Evolutionary conservation across 139 green algal species (phyloP).

Genomic region (Protoeuglena noctilucae): DNA sequence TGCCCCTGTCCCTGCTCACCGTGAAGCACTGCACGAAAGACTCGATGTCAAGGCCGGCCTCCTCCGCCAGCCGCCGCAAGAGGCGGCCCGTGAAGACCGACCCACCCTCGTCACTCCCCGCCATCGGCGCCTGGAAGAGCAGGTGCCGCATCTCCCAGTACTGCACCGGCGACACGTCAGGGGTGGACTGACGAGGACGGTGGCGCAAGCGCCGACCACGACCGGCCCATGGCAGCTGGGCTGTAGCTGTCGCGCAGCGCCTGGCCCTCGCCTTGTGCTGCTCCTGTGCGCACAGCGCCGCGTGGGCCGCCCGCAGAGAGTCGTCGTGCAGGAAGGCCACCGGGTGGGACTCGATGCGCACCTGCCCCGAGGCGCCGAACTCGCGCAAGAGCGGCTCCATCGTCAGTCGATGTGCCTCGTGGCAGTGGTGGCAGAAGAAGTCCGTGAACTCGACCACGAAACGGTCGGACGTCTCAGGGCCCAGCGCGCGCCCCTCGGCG

Average conservation of each 20-base stretch:
- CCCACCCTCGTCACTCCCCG: not conserved
- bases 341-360: slow-evolving; percentile 12
- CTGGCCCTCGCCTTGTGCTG: too few species aligned
- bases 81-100: slow-evolving; percentile 5
- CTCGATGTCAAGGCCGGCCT: slow-evolving; percentile 3
- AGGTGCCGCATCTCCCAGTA: slow-evolving; percentile 14
- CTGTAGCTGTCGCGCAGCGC: too few species aligned
- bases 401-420: slow-evolving; percentile 6
- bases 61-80: not conserved
- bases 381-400: slow-evolving; percentile 5
- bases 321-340: slow-evolving; percentile 15
- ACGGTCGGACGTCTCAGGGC: not conserved
- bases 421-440: slow-evolving; percentile 17
- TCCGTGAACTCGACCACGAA: slow-evolving; percentile 14
- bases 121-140: slow-evolving; percentile 4
- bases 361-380: not conserved
- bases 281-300: slow-evolving; percentile 14
- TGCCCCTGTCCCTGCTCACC: too few species aligned
- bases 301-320: slow-evolving; percentile 7
- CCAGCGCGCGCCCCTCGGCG: slow-evolving; percentile 9
- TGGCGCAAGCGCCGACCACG: too few species aligned
- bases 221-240: too few species aligned
- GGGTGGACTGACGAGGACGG: too few species aligned
- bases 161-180: too few species aligned
- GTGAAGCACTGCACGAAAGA: slow-evolving; percentile 8